These are phyloP conservation scores for Cetraspora pellucida DNA, from an alignment of 192 early-diverging fungal genomes.

Conservation along the genomic window DNA sequence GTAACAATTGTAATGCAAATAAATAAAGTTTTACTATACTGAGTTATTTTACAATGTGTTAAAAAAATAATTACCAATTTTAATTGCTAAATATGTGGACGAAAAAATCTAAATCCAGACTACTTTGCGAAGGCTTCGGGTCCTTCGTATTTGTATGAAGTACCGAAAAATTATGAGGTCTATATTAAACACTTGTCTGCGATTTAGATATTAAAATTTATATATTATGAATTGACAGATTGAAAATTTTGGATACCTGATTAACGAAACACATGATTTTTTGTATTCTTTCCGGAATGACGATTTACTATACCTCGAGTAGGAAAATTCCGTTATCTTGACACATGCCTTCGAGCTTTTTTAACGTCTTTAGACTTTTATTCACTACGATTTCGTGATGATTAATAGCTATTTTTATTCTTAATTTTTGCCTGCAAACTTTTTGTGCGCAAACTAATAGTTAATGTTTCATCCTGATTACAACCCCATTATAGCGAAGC, in stretches of 20 bases:
- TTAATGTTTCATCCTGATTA: too few relatives aligned
- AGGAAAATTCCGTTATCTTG: background rate
- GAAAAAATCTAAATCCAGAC: conserved; percentile 22
- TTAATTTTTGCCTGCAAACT: too few relatives aligned
- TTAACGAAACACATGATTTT: conserved; percentile 9
- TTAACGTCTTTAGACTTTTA: background rate
- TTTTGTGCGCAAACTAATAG: too few relatives aligned
- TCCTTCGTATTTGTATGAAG: conserved; percentile 1
- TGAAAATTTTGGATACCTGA: background rate
- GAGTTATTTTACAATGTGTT: conserved; percentile 21
- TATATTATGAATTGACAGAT: background rate
- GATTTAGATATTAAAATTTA: background rate
- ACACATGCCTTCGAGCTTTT: background rate
- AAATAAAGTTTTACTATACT: background rate
- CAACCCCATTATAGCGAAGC: too few relatives aligned
- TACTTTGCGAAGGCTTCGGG: conserved; percentile 15
- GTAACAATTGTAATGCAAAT: conserved; percentile 6
- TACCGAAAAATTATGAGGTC: conserved; percentile 3
- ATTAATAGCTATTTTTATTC: too few relatives aligned
- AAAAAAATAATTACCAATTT: conserved; percentile 30
- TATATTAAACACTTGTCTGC: conserved; percentile 16
- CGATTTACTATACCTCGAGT: background rate
- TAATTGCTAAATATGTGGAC: conserved; percentile 25
- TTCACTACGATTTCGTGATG: too few relatives aligned
- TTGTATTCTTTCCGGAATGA: conserved; percentile 10